Conservation (phyloP, 257 asterid genomes). For the Perilla frutescens region DNA sequence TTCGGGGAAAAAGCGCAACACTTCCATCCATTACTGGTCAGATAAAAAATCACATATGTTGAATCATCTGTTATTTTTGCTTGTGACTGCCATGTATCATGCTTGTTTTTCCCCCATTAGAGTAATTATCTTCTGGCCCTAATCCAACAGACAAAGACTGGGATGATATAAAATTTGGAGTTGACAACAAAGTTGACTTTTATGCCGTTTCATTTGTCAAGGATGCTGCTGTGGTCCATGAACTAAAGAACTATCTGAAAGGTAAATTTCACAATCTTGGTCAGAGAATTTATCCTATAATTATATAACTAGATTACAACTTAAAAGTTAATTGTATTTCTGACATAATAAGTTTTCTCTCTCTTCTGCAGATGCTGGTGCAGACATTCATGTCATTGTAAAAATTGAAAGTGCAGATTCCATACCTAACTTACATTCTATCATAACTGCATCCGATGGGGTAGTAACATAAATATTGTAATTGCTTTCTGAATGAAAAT, state of each 20-base stretch:
- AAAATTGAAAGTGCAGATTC: conserved; percentile 99
- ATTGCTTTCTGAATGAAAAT: conserved; percentile 19
- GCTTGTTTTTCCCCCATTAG: conserved; percentile 9
- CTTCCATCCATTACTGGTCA: conserved; percentile 95
- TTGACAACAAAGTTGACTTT: conserved; percentile 89
- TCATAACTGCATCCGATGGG: conserved; percentile 98
- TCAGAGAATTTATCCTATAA: not conserved
- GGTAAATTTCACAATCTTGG: conserved; percentile 45
- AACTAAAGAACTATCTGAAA: conserved; percentile 87
- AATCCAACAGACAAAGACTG: conserved; percentile 85
- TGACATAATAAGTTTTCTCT: conserved; percentile 17
- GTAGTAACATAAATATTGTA: conserved; percentile 45
- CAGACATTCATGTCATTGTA: conserved; percentile 91
- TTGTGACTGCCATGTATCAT: conserved; percentile 12
- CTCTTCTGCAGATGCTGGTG: conserved; percentile 59
- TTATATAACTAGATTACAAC: not conserved
- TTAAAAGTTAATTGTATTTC: conserved; percentile 14
- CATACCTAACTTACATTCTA: conserved; percentile 84
- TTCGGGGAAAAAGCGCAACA: conserved; percentile 96
- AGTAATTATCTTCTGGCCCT: conserved; percentile 36
- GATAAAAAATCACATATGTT: conserved; percentile 34
- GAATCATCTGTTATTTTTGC: conserved; percentile 11
- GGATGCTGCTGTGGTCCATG: conserved; percentile 97
- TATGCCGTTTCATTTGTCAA: conserved; percentile 98
- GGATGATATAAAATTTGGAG: conserved; percentile 98